Base-by-base conservation (phyloP, 31 red algal species). In the Porphyra umbilicalis region DNA sequence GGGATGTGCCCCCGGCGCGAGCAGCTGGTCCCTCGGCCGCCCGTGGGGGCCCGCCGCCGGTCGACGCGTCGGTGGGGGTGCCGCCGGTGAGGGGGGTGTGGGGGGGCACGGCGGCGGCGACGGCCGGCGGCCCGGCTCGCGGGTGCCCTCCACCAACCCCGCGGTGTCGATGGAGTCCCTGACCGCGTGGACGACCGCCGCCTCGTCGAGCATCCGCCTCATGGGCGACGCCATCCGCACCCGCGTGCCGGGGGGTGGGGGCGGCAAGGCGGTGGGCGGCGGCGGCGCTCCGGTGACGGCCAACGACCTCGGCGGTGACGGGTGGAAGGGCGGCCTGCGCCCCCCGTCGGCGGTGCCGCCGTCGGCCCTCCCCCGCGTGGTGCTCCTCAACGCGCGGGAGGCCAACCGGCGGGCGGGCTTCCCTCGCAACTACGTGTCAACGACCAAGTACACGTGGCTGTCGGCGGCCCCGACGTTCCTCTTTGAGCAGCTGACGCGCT, bases 371-470 rank as follows among this genome's bases (percentile, higher is more conserved):
- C 76, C 84, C 34, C 84, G 90, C 36, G 81, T 81, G 31, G 85
- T 92, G 46, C 77, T 77, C 36, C 81, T 92, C 39, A 92, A 92
- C 46, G 80, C 86, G 67, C 84, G 86, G 34, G 79, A 75, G 33
- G 35, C 33, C 42, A 92, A 92, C 75, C 57, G 57, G 25, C 57
- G 57, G 57, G 46, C 84, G 42, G 84, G 87, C 81, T 92, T 87
- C 79, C 85, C 87, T 20, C 87, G 77, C 46, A 98, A 98, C 77
- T 92, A 98, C 75, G 81, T 98, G 35, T 91, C 90, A 32, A 98
- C 95, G 20, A 92, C 95, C 13, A 94, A 98, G 84, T 98, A 98
- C 57, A 83, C 85, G 29, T 75, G 86, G 39, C 89, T 83, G 77
- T 88, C 81, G 68, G 87, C 88, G 10, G 33, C 90, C 68, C 92